These are phyloP conservation scores for Nothopassalora personata DNA, from an alignment of 2,329 filamentous ascomycete genomes.

Conservation along the genomic window DNA sequence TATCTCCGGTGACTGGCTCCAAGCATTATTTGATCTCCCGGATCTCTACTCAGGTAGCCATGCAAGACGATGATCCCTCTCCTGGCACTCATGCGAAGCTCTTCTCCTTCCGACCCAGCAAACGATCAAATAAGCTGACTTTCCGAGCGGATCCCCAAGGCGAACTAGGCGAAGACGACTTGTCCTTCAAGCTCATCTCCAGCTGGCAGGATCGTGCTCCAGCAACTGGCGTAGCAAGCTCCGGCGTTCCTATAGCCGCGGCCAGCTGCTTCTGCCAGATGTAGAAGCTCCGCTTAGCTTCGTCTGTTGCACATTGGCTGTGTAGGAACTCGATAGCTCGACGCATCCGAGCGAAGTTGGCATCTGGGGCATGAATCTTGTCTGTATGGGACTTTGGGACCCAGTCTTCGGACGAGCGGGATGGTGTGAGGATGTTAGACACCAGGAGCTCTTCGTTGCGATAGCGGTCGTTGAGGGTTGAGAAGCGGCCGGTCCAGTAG, in stretches of 20 bases:
- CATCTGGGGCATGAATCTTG: constrained; percentile 28
- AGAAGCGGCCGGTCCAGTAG: constrained; percentile 61
- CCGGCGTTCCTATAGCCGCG: constrained; percentile 15
- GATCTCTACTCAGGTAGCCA: neutral
- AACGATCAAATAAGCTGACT: constrained; percentile 32
- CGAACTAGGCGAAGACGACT: neutral
- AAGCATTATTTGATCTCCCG: neutral
- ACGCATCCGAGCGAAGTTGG: constrained; percentile 25
- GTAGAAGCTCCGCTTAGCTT: constrained; percentile 28
- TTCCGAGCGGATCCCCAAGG: constrained; percentile 23
- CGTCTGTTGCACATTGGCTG: constrained; percentile 24
- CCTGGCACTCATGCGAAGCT: neutral
- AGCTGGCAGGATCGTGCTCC: constrained; percentile 13
- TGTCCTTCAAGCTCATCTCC: constrained; percentile 19
- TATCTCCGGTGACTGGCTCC: no score
- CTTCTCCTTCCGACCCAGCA: constrained; percentile 29
- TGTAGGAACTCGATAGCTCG: constrained; percentile 28
- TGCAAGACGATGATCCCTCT: neutral
- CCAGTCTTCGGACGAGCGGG: neutral
- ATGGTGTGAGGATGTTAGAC: constrained; percentile 40
- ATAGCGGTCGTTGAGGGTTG: constrained; percentile 52
- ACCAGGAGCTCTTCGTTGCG: constrained; percentile 39
- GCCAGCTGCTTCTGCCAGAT: constrained; percentile 29
- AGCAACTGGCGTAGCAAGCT: constrained; percentile 21
- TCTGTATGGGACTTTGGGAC: constrained; percentile 20